Evolutionary conservation across 441 rosid genomes (phyloP).

Genomic region (Eutrema salsugineum): DNA sequence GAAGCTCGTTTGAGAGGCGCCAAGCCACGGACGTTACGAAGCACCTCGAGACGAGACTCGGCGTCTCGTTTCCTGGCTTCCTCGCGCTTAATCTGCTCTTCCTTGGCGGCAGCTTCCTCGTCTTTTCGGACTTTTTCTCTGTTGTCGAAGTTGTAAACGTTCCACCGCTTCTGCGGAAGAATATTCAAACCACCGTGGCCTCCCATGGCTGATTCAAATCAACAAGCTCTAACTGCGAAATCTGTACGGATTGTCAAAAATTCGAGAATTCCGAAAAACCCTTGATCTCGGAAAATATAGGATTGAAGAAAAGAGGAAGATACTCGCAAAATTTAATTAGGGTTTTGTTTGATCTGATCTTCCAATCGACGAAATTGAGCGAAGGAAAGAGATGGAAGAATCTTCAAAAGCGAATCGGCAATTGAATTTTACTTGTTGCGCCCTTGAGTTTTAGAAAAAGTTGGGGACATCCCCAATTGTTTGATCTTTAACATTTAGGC

Average conservation of each 20-base stretch:
- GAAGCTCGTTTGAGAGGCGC: conserved; percentile 44
- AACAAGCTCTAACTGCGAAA: not conserved
- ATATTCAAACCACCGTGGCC: conserved; percentile 97
- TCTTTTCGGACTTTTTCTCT: conserved; percentile 76
- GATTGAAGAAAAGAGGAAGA: not conserved
- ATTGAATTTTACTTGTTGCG: not conserved
- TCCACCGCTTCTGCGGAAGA: conserved; percentile 93
- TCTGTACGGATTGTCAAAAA: not conserved
- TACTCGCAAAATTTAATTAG: not conserved
- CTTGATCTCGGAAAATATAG: not conserved
- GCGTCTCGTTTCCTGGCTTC: conserved; percentile 69
- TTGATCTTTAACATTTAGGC: not conserved
- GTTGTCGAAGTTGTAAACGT: conserved; percentile 79
- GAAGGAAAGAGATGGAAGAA: not conserved
- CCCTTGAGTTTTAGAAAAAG: not conserved
- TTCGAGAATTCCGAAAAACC: not conserved
- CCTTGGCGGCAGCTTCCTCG: conserved; percentile 81
- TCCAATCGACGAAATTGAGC: not conserved
- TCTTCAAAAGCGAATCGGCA: not conserved
- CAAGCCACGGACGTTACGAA: conserved; percentile 72
- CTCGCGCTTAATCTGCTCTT: conserved; percentile 76
- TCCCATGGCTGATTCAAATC: conserved; percentile 46
- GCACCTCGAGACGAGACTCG: conserved; percentile 75
- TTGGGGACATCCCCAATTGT: too few relatives aligned
- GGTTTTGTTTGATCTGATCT: not conserved